phyloP scores from a whole-genome alignment of 495 filamentous ascomycete species.

The Talaromyces thailandensis region DNA sequence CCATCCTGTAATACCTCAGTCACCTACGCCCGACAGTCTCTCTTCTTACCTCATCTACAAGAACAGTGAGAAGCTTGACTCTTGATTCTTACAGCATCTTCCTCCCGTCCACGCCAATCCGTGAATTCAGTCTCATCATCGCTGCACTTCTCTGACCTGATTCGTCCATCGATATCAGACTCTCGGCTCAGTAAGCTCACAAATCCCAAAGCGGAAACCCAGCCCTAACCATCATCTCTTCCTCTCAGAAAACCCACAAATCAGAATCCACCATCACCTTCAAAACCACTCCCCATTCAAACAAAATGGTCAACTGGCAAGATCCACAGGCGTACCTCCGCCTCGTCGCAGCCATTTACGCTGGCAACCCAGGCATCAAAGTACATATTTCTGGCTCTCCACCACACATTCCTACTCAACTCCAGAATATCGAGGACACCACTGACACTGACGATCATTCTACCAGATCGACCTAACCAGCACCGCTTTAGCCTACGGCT shows the following conservation, averaged over 20 bases:
- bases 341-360: slow-evolving; percentile 22
- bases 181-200: background rate
- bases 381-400: slow-evolving; percentile 11
- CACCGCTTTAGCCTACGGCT: slow-evolving; percentile 8
- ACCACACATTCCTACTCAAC: background rate
- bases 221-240: background rate
- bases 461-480: background rate
- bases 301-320: slow-evolving; percentile 33
- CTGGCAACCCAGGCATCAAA: slow-evolving; percentile 16
- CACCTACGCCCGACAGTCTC: background rate
- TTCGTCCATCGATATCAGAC: background rate
- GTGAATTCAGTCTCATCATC: background rate
- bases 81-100: background rate
- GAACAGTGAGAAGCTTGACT: background rate
- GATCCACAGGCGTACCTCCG: slow-evolving; percentile 17
- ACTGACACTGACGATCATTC: background rate
- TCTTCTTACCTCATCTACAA: background rate
- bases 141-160: background rate
- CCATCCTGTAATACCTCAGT: background rate
- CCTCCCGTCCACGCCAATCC: background rate
- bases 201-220: background rate
- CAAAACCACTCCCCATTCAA: background rate
- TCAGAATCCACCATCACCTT: background rate
- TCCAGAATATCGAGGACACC: background rate
- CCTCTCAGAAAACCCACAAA: background rate